Conservation (phyloP, 495 filamentous ascomycete genomes). For the Thermothielavioides terrestris region DNA sequence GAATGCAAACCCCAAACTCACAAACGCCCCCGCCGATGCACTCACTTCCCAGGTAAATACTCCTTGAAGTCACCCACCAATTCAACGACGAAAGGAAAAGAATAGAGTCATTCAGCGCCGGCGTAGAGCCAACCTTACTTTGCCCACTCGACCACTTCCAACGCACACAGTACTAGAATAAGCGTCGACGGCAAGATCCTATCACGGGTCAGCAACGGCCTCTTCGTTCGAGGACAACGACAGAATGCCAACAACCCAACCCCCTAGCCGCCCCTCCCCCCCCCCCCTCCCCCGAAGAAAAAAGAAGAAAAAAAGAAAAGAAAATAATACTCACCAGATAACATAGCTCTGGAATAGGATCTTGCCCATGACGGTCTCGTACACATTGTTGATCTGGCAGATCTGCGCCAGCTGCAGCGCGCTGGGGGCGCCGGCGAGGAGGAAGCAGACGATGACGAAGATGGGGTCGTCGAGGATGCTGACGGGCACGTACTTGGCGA, state of each 20-base stretch:
- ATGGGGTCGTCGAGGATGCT: slow-evolving; percentile 97
- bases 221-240: background rate
- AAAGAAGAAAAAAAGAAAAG: background rate
- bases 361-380: slow-evolving; percentile 85
- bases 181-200: slow-evolving; percentile 94
- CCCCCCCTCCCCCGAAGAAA: no score
- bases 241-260: no score
- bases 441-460: slow-evolving; percentile 94
- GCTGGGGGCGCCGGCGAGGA: slow-evolving; percentile 88
- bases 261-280: no score
- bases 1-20: no score
- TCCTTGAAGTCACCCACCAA: no score
- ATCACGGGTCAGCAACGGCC: slow-evolving; percentile 23
- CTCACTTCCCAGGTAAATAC: no score
- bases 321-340: slow-evolving; percentile 57
- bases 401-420: slow-evolving; percentile 95
- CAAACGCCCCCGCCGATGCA: no score
- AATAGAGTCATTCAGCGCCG: background rate
- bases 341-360: slow-evolving; percentile 97
- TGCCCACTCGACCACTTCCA: slow-evolving; percentile 93
- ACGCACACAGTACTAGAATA: slow-evolving; percentile 77
- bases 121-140: background rate
- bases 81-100: background rate
- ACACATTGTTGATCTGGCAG: slow-evolving; percentile 96
- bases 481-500: slow-evolving; percentile 84